These are phyloP conservation scores for Sarocladium oryzae DNA, from an alignment of 2,329 filamentous ascomycete species.

Conservation along the genomic window DNA sequence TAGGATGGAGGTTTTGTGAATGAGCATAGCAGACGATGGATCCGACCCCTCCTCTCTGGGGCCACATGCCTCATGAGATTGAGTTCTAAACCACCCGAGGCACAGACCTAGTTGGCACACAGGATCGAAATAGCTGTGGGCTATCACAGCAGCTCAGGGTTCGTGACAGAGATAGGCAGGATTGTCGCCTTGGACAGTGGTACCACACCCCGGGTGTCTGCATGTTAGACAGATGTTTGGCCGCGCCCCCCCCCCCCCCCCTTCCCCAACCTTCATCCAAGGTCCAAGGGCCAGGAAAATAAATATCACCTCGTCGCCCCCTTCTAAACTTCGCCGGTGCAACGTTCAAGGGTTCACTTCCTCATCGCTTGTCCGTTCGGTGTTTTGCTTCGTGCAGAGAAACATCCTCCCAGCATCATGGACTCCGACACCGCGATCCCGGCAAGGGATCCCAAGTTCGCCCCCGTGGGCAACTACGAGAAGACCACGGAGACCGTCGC, in stretches of 20 bases:
- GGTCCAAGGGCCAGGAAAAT: background rate
- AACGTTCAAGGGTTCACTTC: conserved; percentile 4
- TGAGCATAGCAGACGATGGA: background rate
- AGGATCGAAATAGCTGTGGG: no score
- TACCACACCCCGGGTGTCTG: background rate
- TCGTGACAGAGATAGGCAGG: conserved; percentile 1
- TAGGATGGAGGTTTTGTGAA: no score
- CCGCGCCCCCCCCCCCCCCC: no score
- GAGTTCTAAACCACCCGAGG: background rate
- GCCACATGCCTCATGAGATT: background rate
- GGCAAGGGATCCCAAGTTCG: conserved; percentile 9
- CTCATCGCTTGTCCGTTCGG: background rate
- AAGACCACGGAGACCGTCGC: conserved; percentile 1
- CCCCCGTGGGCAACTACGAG: conserved; percentile 8
- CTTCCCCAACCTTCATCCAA: background rate
- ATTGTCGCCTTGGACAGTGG: background rate
- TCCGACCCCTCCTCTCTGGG: background rate
- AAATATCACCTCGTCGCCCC: conserved; percentile 3
- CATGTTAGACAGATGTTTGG: conserved; percentile 4
- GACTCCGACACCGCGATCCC: conserved; percentile 4
- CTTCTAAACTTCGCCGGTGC: background rate
- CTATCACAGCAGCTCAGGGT: no score
- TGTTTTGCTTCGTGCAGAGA: background rate
- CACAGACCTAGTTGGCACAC: conserved; percentile 2
- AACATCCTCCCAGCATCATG: background rate